Evolutionary conservation across 1,284 basidiomycete species (phyloP), one percentile per base, ranked within the genome.

Genomic region (Ustilago shanxiensis): DNA sequence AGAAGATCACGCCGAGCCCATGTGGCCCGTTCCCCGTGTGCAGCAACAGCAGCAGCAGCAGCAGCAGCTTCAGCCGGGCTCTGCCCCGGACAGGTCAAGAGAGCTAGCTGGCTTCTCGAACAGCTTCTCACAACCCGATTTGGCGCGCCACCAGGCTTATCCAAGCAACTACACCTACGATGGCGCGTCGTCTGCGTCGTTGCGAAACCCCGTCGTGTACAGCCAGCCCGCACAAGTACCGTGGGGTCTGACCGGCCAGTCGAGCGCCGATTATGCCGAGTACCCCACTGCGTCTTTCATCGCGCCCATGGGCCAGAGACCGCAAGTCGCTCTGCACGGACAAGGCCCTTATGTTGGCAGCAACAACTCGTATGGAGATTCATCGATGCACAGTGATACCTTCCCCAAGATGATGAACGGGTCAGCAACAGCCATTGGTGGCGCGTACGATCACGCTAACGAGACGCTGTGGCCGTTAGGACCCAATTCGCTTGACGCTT

Each of bases 211-310:
- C 2, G 58, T 72, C 22, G 74, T 77, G 16, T 77, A 72, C 51
- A 72, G 74, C 35, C 74, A 77, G 35, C 66, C 62, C 7, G 69
- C 69, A 9, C 62, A 62, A 18, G 39, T 50, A 2, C 59, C 62
- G 1, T 77, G 70, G 69, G 60, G 60, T 9, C 18, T 60, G 7
- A 51, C 37, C 2, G 60, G 59, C 20, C 66, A 45, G 24, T 66
- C 74, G 0, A 53, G 63, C 28, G 22, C 60, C 1, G 60, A 65
- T 20, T 66, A 72, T 20, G 24, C 69, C 45, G 70, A 69, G 22
- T 77, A 77, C 39, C 74, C 74, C 5, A 77, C 74, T 4, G 69
- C 66, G 6, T 58, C 70, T 1, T 77, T 69, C 35, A 60, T 76
- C 22, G 39, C 53, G 2, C 60, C 72, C 1, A 47, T 66, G 37